Evolutionary conservation across 163 green algal genomes (phyloP), one percentile per base, ranked within the genome.

Genomic region (Scenedesmus sp.): DNA sequence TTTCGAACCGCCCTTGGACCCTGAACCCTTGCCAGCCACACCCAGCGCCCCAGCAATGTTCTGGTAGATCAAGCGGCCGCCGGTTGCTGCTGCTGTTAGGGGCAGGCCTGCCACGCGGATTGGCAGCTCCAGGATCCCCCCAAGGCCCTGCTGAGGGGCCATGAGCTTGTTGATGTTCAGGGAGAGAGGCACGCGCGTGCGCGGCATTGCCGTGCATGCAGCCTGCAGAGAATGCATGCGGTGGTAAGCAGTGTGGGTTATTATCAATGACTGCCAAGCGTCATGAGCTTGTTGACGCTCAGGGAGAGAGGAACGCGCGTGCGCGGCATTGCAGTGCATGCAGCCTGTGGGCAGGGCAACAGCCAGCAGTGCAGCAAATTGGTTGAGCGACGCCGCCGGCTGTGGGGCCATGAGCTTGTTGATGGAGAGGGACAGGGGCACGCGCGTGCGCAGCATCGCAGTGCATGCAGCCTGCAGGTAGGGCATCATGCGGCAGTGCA

Each of bases 131-230:
- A 91, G 26, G 1, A 79, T 55, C n/a, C 57, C 88, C 1, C 57
- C 88, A 2, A 73, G 16, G 56, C 73, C 73, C n/a, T 87, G 56
- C 12, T 56, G n/a, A 1, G 87, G 87, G 5, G 34, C 70, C 87
- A 91, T 87, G 23, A 91, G 57, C 88, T 91, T 91, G 57, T 87
- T 46, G 23, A 91, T n/a, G n/a, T 54, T 57, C 3, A 91, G 76
- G 13, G 76, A 56, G 7, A 91, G 16, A 1, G 76, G 88, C 7
- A 87, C 76, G 4, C 23, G 46, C 57, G 88, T 87, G 15, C 56
- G n/a, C 4, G 88, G 88, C 76, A 87, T 64, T 6, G n/a, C 34
- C 3, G 87, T 16, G 67, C 5, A 54, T 0, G 88, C 88, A 66
- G 88, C 67, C 88, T 87, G 52, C 67, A 59, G 20, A 13, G 8